phyloP scores from a whole-genome alignment of 1,139 yeast species.

The Taphrina betulina region DNA sequence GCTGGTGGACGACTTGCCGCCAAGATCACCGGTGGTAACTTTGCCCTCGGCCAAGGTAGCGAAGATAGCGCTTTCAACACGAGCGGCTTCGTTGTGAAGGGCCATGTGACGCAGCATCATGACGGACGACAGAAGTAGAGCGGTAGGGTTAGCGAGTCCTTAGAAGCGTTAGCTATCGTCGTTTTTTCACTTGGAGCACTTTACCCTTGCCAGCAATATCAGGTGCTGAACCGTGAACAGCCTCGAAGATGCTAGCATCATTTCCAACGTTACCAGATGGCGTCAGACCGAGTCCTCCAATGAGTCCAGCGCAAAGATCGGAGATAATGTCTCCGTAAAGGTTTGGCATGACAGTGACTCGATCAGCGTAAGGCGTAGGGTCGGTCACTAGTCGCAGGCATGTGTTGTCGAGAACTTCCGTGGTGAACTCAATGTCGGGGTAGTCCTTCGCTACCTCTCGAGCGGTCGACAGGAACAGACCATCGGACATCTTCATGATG shows the following conservation, averaged over 20 bases:
- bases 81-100: slow-evolving; percentile 72
- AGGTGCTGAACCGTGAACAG: slow-evolving; percentile 97
- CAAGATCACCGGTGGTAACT: slow-evolving; percentile 92
- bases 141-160: slow-evolving; percentile 95
- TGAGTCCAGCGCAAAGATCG: slow-evolving; percentile 93
- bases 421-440: slow-evolving; percentile 80
- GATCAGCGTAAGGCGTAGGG: slow-evolving; percentile 76
- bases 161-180: slow-evolving; percentile 69
- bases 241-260: slow-evolving; percentile 95
- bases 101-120: slow-evolving; percentile 99
- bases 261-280: slow-evolving; percentile 99
- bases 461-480: slow-evolving; percentile 90
- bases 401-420: slow-evolving; percentile 92
- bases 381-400: slow-evolving; percentile 85
- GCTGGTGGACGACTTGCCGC: slow-evolving; percentile 84
- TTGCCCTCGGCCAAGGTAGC: slow-evolving; percentile 93
- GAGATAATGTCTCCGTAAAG: slow-evolving; percentile 98
- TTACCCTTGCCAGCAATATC: slow-evolving; percentile 76
- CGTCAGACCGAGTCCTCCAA: slow-evolving; percentile 97
- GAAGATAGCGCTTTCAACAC: slow-evolving; percentile 84
- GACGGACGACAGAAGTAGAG: slow-evolving; percentile 87
- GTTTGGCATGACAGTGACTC: slow-evolving; percentile 99
- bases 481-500: slow-evolving; percentile 96
- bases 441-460: slow-evolving; percentile 84
- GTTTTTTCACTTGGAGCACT: slow-evolving; percentile 74